Percentiles rank a stretch among this genome's conserved stretches.
Evolutionary conservation across 768 basidiomycete species (phyloP).

Genomic region (Phallus indusiatus): DNA sequence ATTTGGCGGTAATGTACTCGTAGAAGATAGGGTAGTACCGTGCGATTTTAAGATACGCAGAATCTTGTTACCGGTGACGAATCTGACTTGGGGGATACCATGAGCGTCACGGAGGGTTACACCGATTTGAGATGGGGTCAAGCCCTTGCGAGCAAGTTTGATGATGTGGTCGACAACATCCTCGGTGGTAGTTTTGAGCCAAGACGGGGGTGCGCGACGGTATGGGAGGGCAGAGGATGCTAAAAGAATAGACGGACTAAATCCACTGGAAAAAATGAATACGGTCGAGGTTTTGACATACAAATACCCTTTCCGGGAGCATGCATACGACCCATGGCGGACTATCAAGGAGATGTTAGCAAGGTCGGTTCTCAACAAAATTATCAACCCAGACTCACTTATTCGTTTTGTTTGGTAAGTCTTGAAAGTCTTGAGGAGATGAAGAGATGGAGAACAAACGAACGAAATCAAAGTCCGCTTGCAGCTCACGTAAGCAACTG

Average conservation of each 20-base stretch:
- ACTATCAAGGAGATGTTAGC: slow-evolving; percentile 10
- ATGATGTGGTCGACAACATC: slow-evolving; percentile 94
- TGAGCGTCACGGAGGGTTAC: slow-evolving; percentile 96
- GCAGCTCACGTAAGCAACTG: slow-evolving; percentile 9
- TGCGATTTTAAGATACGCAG: slow-evolving; percentile 93
- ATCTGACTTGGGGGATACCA: slow-evolving; percentile 96
- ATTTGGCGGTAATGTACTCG: not conserved
- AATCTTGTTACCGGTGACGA: slow-evolving; percentile 99
- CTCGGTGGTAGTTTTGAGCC: slow-evolving; percentile 94
- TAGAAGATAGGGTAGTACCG: slow-evolving; percentile 43
- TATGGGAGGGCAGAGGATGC: slow-evolving; percentile 97
- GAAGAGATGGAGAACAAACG: not conserved
- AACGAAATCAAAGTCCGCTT: not conserved
- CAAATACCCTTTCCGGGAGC: slow-evolving; percentile 99
- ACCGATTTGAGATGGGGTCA: slow-evolving; percentile 97
- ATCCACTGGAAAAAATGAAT: not conserved
- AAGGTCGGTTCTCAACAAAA: not conserved
- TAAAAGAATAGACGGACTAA: slow-evolving; percentile 13
- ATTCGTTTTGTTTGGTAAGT: not conserved
- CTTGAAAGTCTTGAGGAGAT: not conserved
- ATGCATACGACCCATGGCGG: slow-evolving; percentile 94
- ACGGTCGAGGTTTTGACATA: slow-evolving; percentile 32
- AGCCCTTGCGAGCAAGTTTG: slow-evolving; percentile 96
- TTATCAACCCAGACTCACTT: not conserved
- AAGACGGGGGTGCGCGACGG: slow-evolving; percentile 86